phyloP scores from a whole-genome alignment of 495 filamentous ascomycete genomes.

The Barbatosphaeria neglecta region DNA sequence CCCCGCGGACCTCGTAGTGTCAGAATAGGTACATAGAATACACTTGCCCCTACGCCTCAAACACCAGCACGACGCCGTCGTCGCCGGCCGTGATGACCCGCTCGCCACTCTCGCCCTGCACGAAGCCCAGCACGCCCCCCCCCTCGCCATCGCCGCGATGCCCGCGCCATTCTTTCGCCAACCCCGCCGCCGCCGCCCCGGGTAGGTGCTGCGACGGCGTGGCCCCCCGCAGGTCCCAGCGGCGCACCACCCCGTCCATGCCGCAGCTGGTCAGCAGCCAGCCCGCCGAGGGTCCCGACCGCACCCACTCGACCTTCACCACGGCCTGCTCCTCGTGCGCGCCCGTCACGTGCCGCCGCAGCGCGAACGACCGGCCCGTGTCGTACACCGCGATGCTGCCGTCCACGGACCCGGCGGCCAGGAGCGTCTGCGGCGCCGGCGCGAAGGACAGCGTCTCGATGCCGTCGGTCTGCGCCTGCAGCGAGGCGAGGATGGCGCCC shows the following conservation, averaged over 20 bases:
- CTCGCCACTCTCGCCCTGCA: constrained; percentile 56
- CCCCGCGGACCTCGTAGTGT: no score
- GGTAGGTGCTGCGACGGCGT: constrained; percentile 37
- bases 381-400: constrained; percentile 85
- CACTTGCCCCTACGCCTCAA: constrained; percentile 38
- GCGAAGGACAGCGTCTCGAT: constrained; percentile 78
- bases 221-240: constrained; percentile 80
- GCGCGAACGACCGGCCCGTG: constrained; percentile 66
- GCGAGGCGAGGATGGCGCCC: constrained; percentile 62
- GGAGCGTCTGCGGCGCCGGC: constrained; percentile 47
- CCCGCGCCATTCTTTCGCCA: constrained; percentile 71
- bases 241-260: constrained; percentile 73
- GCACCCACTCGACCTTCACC: constrained; percentile 84
- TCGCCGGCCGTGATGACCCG: constrained; percentile 80
- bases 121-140: constrained; percentile 81
- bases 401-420: constrained; percentile 85
- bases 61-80: constrained; percentile 63
- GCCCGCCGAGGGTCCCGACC: constrained; percentile 15
- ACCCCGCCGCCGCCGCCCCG: constrained; percentile 41
- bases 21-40: no score
- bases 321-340: constrained; percentile 76
- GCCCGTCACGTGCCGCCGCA: constrained; percentile 63
- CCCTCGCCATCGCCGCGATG: constrained; percentile 71
- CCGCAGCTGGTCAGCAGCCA: constrained; percentile 73
- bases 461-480: constrained; percentile 58